phyloP scores from a whole-genome alignment of 306 rosid species.

The Cicer judaicum region DNA sequence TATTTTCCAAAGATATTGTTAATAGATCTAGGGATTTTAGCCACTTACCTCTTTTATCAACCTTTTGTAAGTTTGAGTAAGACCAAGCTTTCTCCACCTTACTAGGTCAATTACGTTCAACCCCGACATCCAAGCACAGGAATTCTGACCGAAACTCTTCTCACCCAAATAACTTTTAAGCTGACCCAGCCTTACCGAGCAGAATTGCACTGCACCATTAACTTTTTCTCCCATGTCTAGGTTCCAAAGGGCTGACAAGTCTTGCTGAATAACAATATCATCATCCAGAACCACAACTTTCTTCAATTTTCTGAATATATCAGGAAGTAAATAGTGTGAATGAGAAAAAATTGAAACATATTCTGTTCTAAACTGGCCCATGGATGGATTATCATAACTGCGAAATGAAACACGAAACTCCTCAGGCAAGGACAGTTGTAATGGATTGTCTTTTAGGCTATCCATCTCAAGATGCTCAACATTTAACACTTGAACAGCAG shows the following conservation, averaged over 20 bases:
- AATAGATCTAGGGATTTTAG: slow-evolving; percentile 19
- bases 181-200: slow-evolving; percentile 74
- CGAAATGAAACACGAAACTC: slow-evolving; percentile 79
- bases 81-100: slow-evolving; percentile 88
- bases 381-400: slow-evolving; percentile 53
- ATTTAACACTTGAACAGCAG: slow-evolving; percentile 78
- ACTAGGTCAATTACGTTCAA: slow-evolving; percentile 86
- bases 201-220: slow-evolving; percentile 80
- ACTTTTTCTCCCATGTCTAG: slow-evolving; percentile 82
- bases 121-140: slow-evolving; percentile 96
- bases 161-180: slow-evolving; percentile 69
- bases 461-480: slow-evolving; percentile 67
- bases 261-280: slow-evolving; percentile 87
- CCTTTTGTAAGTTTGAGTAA: slow-evolving; percentile 68
- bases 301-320: slow-evolving; percentile 73
- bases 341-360: slow-evolving; percentile 89
- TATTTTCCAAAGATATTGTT: slow-evolving; percentile 34
- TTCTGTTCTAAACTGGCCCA: slow-evolving; percentile 66
- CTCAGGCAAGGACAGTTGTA: slow-evolving; percentile 64
- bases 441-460: slow-evolving; percentile 46
- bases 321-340: slow-evolving; percentile 87
- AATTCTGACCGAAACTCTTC: slow-evolving; percentile 51
- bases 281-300: slow-evolving; percentile 89
- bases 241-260: slow-evolving; percentile 85
- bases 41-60: slow-evolving; percentile 71